Evolutionary conservation across 148 eudicot genomes (phyloP).

Genomic region (Arbutus unedo): DNA sequence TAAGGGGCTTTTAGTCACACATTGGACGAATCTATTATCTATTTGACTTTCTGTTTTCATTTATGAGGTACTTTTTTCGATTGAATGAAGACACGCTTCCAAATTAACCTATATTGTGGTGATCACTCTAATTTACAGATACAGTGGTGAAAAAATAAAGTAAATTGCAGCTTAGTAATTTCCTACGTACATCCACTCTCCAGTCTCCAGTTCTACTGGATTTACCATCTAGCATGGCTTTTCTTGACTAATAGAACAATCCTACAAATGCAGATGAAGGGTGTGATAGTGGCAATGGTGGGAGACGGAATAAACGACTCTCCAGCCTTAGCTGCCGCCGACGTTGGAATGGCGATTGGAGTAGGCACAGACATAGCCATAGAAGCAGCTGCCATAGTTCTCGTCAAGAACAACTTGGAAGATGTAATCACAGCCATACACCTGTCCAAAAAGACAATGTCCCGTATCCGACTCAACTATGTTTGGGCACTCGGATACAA

Average conservation of each 20-base stretch:
- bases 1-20: neutral
- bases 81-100: neutral
- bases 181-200: too few species aligned
- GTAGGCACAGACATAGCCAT: constrained; percentile 96
- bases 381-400: constrained; percentile 94
- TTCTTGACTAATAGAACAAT: neutral
- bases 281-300: constrained; percentile 81
- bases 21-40: neutral
- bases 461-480: constrained; percentile 73
- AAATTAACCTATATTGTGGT: neutral
- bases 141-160: too few species aligned
- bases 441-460: constrained; percentile 79
- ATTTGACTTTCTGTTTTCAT: neutral
- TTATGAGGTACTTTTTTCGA: neutral
- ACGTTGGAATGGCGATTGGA: constrained; percentile 97
- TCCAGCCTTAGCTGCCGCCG: constrained; percentile 89
- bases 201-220: too few species aligned
- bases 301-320: constrained; percentile 99
- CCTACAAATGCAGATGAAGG: constrained; percentile 55
- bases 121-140: neutral
- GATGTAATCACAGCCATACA: constrained; percentile 93
- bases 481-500: constrained; percentile 99
- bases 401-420: constrained; percentile 83
- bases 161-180: too few species aligned
- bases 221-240: too few species aligned